Evolutionary conservation across 352 stramenopile species (phyloP).

Genomic region (Peronospora destructor): DNA sequence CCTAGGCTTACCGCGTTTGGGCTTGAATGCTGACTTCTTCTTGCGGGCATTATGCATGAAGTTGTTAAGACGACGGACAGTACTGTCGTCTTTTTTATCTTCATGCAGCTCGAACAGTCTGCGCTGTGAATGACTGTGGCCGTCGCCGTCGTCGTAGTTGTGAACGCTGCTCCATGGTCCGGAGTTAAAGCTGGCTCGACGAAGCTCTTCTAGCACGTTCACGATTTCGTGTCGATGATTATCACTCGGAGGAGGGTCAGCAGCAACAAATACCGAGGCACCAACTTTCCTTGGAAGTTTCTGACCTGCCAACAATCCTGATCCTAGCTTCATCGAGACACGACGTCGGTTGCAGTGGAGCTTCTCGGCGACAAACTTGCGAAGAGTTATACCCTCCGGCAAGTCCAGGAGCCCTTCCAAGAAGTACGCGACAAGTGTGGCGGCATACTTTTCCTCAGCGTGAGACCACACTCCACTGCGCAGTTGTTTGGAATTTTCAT

Average conservation of each 20-base stretch:
- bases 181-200: constrained; percentile 31
- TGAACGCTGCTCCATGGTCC: constrained; percentile 9
- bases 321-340: constrained; percentile 68
- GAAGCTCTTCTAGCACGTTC: constrained; percentile 31
- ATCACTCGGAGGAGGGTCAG: constrained; percentile 28
- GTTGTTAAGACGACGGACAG: background rate
- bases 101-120: constrained; percentile 12
- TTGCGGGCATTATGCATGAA: constrained; percentile 8
- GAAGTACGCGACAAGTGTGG: constrained; percentile 60
- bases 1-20: constrained; percentile 39
- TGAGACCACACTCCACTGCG: constrained; percentile 58
- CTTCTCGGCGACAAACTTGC: constrained; percentile 62
- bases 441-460: constrained; percentile 60
- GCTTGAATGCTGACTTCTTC: constrained; percentile 10
- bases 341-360: constrained; percentile 56
- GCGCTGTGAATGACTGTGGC: constrained; percentile 3
- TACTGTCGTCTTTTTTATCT: constrained; percentile 9
- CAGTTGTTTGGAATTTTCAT: constrained; percentile 24
- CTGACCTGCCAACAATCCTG: constrained; percentile 47
- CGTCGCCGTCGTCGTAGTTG: constrained; percentile 7
- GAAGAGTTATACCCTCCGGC: constrained; percentile 51
- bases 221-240: constrained; percentile 31
- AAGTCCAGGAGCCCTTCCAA: constrained; percentile 44
- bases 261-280: constrained; percentile 51
- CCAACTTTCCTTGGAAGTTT: constrained; percentile 64